Evolutionary conservation across 2,329 filamentous ascomycete genomes (phyloP).

Genomic region (Monosporascus sp.): DNA sequence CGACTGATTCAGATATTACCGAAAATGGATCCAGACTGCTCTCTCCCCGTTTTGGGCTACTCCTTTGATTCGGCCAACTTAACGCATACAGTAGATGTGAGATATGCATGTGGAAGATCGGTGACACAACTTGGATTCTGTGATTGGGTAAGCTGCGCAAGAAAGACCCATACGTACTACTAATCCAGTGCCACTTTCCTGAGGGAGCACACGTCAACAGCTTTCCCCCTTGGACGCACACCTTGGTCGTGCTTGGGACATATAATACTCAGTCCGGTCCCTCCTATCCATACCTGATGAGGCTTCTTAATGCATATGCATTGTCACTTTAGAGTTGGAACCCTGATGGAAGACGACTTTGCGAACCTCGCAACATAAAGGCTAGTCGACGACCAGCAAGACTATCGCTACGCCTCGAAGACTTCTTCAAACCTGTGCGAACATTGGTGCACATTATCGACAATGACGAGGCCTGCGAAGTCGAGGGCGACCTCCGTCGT

Average conservation of each 20-base stretch:
- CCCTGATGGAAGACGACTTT: too few species aligned
- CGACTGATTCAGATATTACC: not conserved
- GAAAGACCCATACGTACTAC: not conserved
- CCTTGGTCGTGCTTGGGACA: not conserved
- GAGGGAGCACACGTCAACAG: not conserved
- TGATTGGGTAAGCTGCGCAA: not conserved
- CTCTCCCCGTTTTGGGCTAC: not conserved
- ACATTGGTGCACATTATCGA: not conserved
- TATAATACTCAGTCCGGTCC: not conserved
- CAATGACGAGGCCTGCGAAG: slow-evolving; percentile 8
- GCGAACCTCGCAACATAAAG: too few species aligned
- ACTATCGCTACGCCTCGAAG: too few species aligned
- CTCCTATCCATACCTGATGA: too few species aligned
- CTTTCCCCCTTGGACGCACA: too few species aligned
- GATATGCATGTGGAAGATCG: not conserved
- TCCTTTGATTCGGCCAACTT: not conserved
- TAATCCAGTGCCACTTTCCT: not conserved
- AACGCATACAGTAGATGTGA: not conserved
- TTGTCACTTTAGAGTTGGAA: too few species aligned
- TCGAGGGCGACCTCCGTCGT: slow-evolving; percentile 5
- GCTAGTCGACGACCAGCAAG: too few species aligned
- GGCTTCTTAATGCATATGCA: too few species aligned
- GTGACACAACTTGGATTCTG: not conserved
- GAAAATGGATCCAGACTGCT: not conserved
- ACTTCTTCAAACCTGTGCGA: not conserved